Evolutionary conservation across 768 basidiomycete genomes (phyloP).

Genomic region (Cantharellus anzutake): DNA sequence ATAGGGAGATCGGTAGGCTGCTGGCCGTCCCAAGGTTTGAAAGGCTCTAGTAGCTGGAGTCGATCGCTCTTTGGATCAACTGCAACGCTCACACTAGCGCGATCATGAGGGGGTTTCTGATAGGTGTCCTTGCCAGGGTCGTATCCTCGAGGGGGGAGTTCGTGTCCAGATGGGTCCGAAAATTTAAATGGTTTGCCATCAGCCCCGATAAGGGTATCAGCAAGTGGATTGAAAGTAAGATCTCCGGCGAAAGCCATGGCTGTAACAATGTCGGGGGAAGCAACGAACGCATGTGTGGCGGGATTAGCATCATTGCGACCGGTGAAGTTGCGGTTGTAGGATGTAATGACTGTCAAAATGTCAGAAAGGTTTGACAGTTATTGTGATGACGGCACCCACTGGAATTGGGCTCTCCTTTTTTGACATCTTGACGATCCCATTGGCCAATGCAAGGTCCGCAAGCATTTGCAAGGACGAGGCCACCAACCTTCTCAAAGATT

Average conservation of each 20-base stretch:
- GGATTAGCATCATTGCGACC: slow-evolving; percentile 99
- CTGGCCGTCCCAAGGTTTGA: slow-evolving; percentile 87
- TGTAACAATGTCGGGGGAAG: slow-evolving; percentile 88
- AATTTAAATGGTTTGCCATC: slow-evolving; percentile 98
- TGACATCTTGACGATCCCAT: slow-evolving; percentile 93
- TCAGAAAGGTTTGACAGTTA: background rate
- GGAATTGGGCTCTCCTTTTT: slow-evolving; percentile 93
- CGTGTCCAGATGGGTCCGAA: slow-evolving; percentile 73
- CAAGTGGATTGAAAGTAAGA: slow-evolving; percentile 92
- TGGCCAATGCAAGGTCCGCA: slow-evolving; percentile 99
- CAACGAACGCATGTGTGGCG: slow-evolving; percentile 91
- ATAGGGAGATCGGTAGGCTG: slow-evolving; percentile 75
- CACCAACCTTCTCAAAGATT: slow-evolving; percentile 73
- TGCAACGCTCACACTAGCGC: slow-evolving; percentile 66
- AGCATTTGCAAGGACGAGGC: slow-evolving; percentile 89
- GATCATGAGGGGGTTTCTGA: slow-evolving; percentile 82
- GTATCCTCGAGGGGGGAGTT: slow-evolving; percentile 89
- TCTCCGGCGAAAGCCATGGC: slow-evolving; percentile 90
- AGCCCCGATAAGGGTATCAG: slow-evolving; percentile 67
- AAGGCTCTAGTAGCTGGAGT: slow-evolving; percentile 78
- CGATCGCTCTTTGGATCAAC: slow-evolving; percentile 74
- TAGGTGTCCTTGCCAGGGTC: slow-evolving; percentile 96
- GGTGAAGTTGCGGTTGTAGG: slow-evolving; percentile 99
- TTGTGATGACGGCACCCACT: slow-evolving; percentile 31
- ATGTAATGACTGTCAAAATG: slow-evolving; percentile 61